These are phyloP conservation scores for Alternaria sp. DNA, from an alignment of 2,329 filamentous ascomycete genomes.

Conservation along the genomic window DNA sequence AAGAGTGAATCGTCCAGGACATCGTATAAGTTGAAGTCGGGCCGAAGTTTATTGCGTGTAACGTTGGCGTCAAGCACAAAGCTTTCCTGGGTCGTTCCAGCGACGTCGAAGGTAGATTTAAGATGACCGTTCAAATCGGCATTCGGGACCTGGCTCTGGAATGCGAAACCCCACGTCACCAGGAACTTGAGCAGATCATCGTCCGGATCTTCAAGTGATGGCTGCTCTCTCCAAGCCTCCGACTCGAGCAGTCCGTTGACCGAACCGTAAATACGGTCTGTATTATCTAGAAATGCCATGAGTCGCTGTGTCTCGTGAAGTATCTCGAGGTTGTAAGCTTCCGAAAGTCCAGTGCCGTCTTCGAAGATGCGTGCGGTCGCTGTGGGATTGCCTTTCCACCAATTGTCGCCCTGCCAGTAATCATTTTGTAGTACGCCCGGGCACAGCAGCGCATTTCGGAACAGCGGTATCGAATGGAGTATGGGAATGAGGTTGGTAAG, in stretches of 20 bases:
- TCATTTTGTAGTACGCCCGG: constrained; percentile 53
- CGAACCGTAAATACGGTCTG: constrained; percentile 65
- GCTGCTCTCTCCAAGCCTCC: constrained; percentile 42
- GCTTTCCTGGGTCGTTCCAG: constrained; percentile 32
- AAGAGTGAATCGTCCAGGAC: constrained; percentile 60
- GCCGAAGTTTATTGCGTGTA: constrained; percentile 22
- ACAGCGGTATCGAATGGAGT: constrained; percentile 65
- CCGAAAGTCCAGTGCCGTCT: constrained; percentile 37
- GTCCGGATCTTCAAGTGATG: constrained; percentile 37
- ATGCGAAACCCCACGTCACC: constrained; percentile 57
- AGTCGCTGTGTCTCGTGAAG: constrained; percentile 65
- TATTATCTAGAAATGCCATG: constrained; percentile 66
- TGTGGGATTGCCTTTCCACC: constrained; percentile 67
- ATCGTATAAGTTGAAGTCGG: constrained; percentile 58
- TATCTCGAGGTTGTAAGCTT: constrained; percentile 49
- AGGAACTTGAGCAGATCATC: constrained; percentile 55
- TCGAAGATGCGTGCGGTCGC: constrained; percentile 59
- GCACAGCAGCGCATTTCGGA: constrained; percentile 62
- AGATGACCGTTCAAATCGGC: constrained; percentile 53
- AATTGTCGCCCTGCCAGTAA: constrained; percentile 64
- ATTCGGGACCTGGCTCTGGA: constrained; percentile 50
- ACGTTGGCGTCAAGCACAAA: constrained; percentile 39
- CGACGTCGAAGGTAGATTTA: constrained; percentile 50
- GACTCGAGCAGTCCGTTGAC: constrained; percentile 57
- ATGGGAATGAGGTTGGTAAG: constrained; percentile 66